These are phyloP conservation scores for Coprinopsis sp. DNA, from an alignment of 768 basidiomycete genomes.

Conservation along the genomic window DNA sequence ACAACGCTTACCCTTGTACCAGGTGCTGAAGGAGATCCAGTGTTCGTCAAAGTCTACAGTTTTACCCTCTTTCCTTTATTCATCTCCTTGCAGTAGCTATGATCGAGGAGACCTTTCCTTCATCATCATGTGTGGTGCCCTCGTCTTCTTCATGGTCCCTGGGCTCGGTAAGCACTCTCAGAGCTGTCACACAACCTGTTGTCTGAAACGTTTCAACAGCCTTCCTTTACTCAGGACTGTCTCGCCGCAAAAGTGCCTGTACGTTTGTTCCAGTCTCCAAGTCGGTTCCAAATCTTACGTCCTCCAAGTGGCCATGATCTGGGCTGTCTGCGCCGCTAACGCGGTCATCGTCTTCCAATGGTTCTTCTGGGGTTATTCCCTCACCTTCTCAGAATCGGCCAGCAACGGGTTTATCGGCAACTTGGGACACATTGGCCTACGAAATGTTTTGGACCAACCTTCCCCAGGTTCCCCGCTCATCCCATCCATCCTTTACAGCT, in stretches of 20 bases:
- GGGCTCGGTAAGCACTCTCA: slow-evolving; percentile 49
- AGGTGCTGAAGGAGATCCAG: slow-evolving; percentile 3
- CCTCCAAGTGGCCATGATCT: slow-evolving; percentile 68
- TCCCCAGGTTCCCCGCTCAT: slow-evolving; percentile 79
- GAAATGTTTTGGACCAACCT: slow-evolving; percentile 63
- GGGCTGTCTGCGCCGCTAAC: slow-evolving; percentile 69
- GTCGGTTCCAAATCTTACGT: slow-evolving; percentile 7
- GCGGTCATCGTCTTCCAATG: slow-evolving; percentile 77
- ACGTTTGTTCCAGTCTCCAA: slow-evolving; percentile 16
- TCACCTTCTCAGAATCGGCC: slow-evolving; percentile 77
- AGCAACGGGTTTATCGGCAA: slow-evolving; percentile 78
- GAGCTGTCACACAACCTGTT: slow-evolving; percentile 1
- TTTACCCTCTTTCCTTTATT: slow-evolving; percentile 2
- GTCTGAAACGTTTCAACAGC: slow-evolving; percentile 32
- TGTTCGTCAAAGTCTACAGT: slow-evolving; percentile 3
- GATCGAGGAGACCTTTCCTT: slow-evolving; percentile 70
- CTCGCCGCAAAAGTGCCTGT: slow-evolving; percentile 62
- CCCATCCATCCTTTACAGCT: slow-evolving; percentile 77
- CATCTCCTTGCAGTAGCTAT: slow-evolving; percentile 39
- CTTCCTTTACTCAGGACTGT: slow-evolving; percentile 70
- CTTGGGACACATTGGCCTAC: slow-evolving; percentile 72
- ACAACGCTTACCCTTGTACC: background rate
- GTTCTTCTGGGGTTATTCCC: slow-evolving; percentile 67
- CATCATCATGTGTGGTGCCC: slow-evolving; percentile 60
- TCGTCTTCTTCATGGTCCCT: slow-evolving; percentile 77